phyloP scores from a whole-genome alignment of 495 filamentous ascomycete species.

The Daldinia childiae region DNA sequence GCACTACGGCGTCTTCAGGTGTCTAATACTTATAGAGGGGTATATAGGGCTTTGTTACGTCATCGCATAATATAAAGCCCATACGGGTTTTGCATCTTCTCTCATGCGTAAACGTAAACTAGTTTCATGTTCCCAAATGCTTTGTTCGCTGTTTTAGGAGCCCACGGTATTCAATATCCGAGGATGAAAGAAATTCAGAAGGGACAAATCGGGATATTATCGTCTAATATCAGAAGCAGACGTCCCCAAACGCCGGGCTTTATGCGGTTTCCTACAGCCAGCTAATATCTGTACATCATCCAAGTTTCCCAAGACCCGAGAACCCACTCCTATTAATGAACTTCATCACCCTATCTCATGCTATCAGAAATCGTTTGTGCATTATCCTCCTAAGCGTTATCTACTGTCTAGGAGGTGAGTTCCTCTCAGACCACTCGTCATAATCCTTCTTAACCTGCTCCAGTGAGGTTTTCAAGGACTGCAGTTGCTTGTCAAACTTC shows the following conservation, averaged over 20 bases:
- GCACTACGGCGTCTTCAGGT: slow-evolving; percentile 2
- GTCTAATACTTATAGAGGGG: slow-evolving; percentile 17
- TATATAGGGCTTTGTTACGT: slow-evolving; percentile 3
- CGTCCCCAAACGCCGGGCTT: slow-evolving; percentile 34
- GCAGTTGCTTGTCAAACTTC: slow-evolving; percentile 88
- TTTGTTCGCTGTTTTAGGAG: neutral
- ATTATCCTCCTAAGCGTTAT: neutral
- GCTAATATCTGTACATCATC: slow-evolving; percentile 27
- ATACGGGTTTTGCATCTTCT: slow-evolving; percentile 6
- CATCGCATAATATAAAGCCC: slow-evolving; percentile 19
- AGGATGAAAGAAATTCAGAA: slow-evolving; percentile 30
- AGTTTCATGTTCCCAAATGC: neutral
- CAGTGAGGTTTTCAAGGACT: slow-evolving; percentile 84
- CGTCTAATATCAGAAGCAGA: slow-evolving; percentile 20
- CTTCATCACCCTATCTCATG: neutral
- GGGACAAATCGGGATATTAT: slow-evolving; percentile 12
- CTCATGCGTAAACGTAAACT: neutral
- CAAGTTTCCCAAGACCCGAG: slow-evolving; percentile 17
- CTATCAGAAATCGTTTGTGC: slow-evolving; percentile 18
- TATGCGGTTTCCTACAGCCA: slow-evolving; percentile 35
- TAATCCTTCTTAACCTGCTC: slow-evolving; percentile 81
- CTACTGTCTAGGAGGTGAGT: slow-evolving; percentile 45
- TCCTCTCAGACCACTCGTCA: slow-evolving; percentile 71
- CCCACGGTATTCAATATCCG: neutral
- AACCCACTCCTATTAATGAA: slow-evolving; percentile 12